Base-by-base conservation (phyloP, 495 filamentous ascomycete genomes). In the Astrocystis sublimbata region DNA sequence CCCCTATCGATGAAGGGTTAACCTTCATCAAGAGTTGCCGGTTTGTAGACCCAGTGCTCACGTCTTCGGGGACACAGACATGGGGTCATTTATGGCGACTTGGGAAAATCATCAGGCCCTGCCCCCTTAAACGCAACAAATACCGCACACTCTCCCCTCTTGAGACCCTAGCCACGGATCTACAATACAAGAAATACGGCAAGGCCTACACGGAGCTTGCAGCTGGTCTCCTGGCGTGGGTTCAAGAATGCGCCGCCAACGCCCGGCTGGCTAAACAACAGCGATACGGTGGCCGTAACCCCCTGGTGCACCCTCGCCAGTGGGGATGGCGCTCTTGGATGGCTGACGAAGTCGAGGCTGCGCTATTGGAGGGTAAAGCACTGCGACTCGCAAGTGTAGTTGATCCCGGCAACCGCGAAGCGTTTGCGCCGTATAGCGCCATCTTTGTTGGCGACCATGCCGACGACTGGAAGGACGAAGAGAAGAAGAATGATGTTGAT, bases 11-110 rank as follows among this genome's bases (percentile, higher is more conserved):
- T n/a, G 57, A 67, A 23, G 60, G 56, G 1, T 68, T 72, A 0
- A 73, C 67, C 12, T 75, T 75, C 53, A 75, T 72, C 33, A 73
- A 69, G 40, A 69, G 68, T 54, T 75, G 73, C 53, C 71, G 73
- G 28, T 72, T 75, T 42, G 38, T 63, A 28, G 46, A 71, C 12
- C 67, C 69, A 7, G n/a, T 26, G 35, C 65, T 73, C 24, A 70
- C 67, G 4, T 4, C 30, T 15, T 61, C 54, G 4, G 73, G 73
- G 30, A 68, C 65, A 1, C 33, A 43, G 24, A 72, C 71, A 2
- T 49, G 23, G 17, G 73, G 73, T 26, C 64, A 71, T 62, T 56
- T 75, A 17, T 75, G 73, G 73, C 71, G 63, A 33, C 52, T 73
- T 1, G 62, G 68, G 30, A 70, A 69, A 46, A 49, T 71, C 21